Base-by-base conservation (phyloP, 2,329 filamentous ascomycete species). In the Aspergillus glaucus region DNA sequence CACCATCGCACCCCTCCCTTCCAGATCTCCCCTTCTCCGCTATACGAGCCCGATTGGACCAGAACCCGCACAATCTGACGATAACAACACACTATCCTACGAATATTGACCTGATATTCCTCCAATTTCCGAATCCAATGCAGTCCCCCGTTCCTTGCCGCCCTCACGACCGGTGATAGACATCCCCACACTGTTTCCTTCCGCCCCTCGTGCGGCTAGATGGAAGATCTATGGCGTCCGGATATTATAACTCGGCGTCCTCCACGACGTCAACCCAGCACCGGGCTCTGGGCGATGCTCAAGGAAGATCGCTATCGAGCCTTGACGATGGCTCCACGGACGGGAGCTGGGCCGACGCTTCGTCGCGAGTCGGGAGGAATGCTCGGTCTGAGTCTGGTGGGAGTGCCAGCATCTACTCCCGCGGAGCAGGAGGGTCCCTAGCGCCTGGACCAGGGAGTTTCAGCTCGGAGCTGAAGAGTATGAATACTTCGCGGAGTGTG, bases 391-490 rank as follows among this genome's bases (percentile, higher is more conserved):
- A 77, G 43, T 81, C 81, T 39, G 73, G 75, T 48, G 71, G 76
- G 51, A 75, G 76, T 62, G 76, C 82, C 59, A 84, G 81, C 48
- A 86, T 82, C 65, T 81, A 78, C 44, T 80, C 84, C 15, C 81
- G 87, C 46, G 81, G 79, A 46, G 78, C 53, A 36, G 57, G 49
- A 42, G 61, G 82, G 54, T 88, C 86, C 44, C 78, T 90, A 62
- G 85, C 84, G 52, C 81, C 86, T 12, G 85, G 85, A 1, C 81
- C 80, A 3, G 91, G 91, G 40, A 95, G 89, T 74, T 96, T 96
- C 75, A 94, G 85, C 61, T 85, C 90, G 30, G 91, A 95, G 51
- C 72, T 95, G 60, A 88, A 87, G 62, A 88, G 84, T 61, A 79
- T 86, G 63, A 67, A 64, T 42, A 75, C 79, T 21, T 83, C 85